Percentiles rank a stretch among this genome's conserved stretches.
These are phyloP conservation scores for Pholiota microspora DNA, from an alignment of 768 basidiomycete species.

Conservation along the genomic window DNA sequence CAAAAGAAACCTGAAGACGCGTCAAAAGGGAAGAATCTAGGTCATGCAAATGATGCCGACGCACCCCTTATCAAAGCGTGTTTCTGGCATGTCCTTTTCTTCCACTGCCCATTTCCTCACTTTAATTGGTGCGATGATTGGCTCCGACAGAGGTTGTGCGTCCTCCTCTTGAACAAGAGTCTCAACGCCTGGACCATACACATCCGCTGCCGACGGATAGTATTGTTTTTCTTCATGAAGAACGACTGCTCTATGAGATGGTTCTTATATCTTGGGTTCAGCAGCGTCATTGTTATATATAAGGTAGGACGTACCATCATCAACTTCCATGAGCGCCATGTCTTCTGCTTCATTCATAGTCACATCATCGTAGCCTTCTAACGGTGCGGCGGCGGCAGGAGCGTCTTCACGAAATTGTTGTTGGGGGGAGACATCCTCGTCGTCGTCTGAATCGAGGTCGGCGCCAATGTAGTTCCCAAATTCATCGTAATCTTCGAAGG, in stretches of 20 bases:
- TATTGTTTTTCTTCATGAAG: slow-evolving; percentile 99
- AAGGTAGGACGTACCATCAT: slow-evolving; percentile 56
- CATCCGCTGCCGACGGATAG: slow-evolving; percentile 88
- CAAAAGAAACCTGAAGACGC: slow-evolving; percentile 71
- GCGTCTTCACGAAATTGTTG: slow-evolving; percentile 34
- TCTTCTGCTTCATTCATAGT: slow-evolving; percentile 52
- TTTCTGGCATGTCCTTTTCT: slow-evolving; percentile 94
- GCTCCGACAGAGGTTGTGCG: slow-evolving; percentile 90
- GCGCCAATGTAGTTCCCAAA: slow-evolving; percentile 98
- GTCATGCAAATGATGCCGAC: slow-evolving; percentile 26
- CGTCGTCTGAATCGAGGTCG: slow-evolving; percentile 89
- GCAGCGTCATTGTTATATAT: slow-evolving; percentile 1
- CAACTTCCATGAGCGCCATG: slow-evolving; percentile 80
- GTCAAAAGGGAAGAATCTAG: slow-evolving; percentile 5
- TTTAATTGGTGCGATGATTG: slow-evolving; percentile 94
- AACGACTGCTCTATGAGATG: slow-evolving; percentile 77
- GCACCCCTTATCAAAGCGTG: slow-evolving; percentile 96
- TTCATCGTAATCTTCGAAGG: slow-evolving; percentile 86
- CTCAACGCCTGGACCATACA: slow-evolving; percentile 94
- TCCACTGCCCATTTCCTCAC: slow-evolving; percentile 93
- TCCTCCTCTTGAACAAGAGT: slow-evolving; percentile 98
- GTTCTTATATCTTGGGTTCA: slow-evolving; percentile 42
- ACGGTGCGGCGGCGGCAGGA: slow-evolving; percentile 42
- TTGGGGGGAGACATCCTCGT: slow-evolving; percentile 41
- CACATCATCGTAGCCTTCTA: slow-evolving; percentile 85